Base-by-base conservation (phyloP, 2,329 filamentous ascomycete genomes). In the Esteya vermicola region DNA sequence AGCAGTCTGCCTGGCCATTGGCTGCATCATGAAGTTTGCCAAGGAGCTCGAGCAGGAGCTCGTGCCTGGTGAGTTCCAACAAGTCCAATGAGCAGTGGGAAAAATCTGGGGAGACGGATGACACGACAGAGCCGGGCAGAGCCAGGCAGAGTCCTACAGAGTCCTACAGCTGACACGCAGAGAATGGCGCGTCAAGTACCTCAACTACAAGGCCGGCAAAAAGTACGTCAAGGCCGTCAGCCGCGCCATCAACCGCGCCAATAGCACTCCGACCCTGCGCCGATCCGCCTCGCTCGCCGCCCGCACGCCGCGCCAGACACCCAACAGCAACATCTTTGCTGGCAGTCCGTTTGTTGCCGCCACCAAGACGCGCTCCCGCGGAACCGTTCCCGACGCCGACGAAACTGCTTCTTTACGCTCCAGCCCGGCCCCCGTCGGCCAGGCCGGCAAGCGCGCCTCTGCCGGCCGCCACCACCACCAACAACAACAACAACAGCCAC, bases 161-260 rank as follows among this genome's bases (percentile, higher is more conserved):
- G n/a, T n/a, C n/a, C n/a, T n/a, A 18, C 9, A 23, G 6, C 28
- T 41, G 16, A 34, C 38, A 7, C 8, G 16, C n/a, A 9, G 49
- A 79, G 75, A 96, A 73, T 96, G 89, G 89, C 77, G 83, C 53
- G 73, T 79, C 57, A 93, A 94, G 60, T 96, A 95, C 59, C 72
- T 96, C 51, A 77, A 95, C 61, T 96, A 96, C 68, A 94, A 93
- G 70, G 78, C 78, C 42, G 89, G 86, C 45, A 96, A 96, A 64
- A 95, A 95, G 63, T 81, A 86, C 56, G 70, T 96, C 58, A 96
- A 95, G 60, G 78, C 77, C 42, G 78, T 95, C 39, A 62, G 70
- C 20, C 74, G 81, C 45, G 85, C 85, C 43, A 70, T 91, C 45
- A 68, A 72, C 63, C 61, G 75, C 63, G 58, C 74, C 55, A 64